A percentile compares a stretch with the other conserved stretches of the same genome.
Evolutionary conservation across 73 alveolate genomes (phyloP).

Genomic region (Paramecium octaurelia): DNA sequence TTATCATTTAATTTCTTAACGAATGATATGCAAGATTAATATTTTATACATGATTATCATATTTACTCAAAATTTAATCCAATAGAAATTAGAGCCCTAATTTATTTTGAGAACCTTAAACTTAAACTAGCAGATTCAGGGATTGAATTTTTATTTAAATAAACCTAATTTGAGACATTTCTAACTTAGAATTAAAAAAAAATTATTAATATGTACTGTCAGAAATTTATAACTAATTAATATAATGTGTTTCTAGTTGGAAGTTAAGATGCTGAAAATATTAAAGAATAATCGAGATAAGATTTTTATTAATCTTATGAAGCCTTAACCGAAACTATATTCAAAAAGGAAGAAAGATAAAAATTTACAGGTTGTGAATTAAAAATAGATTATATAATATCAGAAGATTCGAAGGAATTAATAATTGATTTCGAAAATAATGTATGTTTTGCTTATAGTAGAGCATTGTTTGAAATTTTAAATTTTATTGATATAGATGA

Average conservation of each 20-base stretch:
- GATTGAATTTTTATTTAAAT: not conserved
- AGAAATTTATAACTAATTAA: not conserved
- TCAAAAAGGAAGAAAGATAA: not conserved
- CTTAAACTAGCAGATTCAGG: not conserved
- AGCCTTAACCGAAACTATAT: not conserved
- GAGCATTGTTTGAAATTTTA: not conserved
- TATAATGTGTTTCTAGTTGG: not conserved
- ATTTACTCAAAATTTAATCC: not conserved
- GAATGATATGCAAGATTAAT: not conserved
- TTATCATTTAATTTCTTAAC: not conserved
- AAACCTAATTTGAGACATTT: not conserved
- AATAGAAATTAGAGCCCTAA: not conserved
- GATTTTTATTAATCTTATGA: not conserved
- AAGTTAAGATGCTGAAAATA: not conserved
- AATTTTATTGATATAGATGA: not conserved
- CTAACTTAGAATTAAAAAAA: not conserved
- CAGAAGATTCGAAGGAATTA: not conserved
- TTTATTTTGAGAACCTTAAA: not conserved
- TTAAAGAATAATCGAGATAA: not conserved
- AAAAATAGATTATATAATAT: not conserved
- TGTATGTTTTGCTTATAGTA: not conserved
- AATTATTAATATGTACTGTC: not conserved
- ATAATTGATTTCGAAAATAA: not conserved
- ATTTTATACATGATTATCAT: conserved; percentile 3
- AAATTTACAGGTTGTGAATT: not conserved